phyloP scores from a whole-genome alignment of 1,284 basidiomycete genomes.

The Exobasidium cylindrosporum region DNA sequence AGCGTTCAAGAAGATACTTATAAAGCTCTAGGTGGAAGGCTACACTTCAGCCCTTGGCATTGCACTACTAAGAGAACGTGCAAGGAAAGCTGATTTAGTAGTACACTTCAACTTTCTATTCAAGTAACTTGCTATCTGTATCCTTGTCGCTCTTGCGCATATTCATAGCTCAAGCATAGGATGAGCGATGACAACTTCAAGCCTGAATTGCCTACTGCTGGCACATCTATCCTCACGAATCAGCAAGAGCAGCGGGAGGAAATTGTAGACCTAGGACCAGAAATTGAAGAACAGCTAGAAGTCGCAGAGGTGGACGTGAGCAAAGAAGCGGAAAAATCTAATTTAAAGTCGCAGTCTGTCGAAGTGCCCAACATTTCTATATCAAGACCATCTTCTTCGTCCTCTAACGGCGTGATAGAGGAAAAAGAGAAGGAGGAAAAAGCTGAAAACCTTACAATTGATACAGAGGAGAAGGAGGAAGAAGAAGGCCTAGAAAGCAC shows the following conservation, averaged over 20 bases:
- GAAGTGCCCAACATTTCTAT: constrained; percentile 11
- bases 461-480: neutral
- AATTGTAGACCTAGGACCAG: neutral
- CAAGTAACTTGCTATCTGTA: too few relatives aligned
- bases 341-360: neutral
- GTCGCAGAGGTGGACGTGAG: neutral
- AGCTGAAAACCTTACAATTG: neutral
- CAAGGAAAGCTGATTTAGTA: too few relatives aligned
- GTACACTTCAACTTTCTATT: too few relatives aligned
- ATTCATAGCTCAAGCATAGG: too few relatives aligned
- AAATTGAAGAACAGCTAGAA: constrained; percentile 1
- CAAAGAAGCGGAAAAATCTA: neutral
- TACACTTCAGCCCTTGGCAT: too few relatives aligned
- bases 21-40: too few relatives aligned
- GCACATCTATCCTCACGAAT: neutral
- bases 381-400: constrained; percentile 3
- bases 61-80: too few relatives aligned
- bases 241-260: neutral
- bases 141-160: too few relatives aligned
- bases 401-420: constrained; percentile 7
- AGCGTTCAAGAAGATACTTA: too few relatives aligned
- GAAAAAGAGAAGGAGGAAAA: neutral
- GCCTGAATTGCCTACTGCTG: neutral
- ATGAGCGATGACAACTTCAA: neutral
- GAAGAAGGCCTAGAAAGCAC: neutral